Base-by-base conservation (phyloP, 208 protist species). In the Herpetomonas muscarum region DNA sequence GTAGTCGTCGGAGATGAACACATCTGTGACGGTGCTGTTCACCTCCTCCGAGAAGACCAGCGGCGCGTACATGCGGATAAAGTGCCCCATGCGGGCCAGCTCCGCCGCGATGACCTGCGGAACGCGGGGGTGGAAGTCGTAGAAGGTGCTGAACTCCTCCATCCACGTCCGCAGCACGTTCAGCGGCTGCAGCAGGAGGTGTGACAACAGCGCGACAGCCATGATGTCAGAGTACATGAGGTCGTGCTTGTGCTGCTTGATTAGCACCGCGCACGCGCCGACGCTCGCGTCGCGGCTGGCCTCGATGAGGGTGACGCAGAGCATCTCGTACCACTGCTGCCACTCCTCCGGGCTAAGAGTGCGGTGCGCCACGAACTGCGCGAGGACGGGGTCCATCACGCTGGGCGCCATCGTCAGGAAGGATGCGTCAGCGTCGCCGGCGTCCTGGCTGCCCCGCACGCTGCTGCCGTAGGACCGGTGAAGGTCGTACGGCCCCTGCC, bases 221-320 rank as follows among this genome's bases (percentile, higher is more conserved):
- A 94, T 41, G 24, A 94, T 70, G 57, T 86, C 72, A 17, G 79
- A 85, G 47, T 79, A 90, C 31, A 84, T 60, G 19, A 93, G 72
- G 21, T 61, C 74, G 41, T 76, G 71, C 56, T 81, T 62, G 64
- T 93, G 80, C 24, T 76, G 57, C 41, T 76, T 65, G 22, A 85
- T 61, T 12, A 93, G 72, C 7, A 54, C 50, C 25, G 67, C 79
- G 49, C 86, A 93, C 22, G 69, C 76, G 28, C 62, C 68, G 1
- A 93, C 74, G 58, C 78, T 79, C 26, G 67, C 61, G 37, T 81
- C 73, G 21, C 54, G 61, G 54, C 82, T 86, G 48, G 52, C 66
- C 42, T 85, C 74, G 2, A 90, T 53, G n/a, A 90, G 55, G 21
- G 68, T 60, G 0, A 82, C 46, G 37, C 70, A 78, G 47, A 90